These are phyloP conservation scores for Phialophora macrospora DNA, from an alignment of 2,329 filamentous ascomycete species.

Conservation along the genomic window DNA sequence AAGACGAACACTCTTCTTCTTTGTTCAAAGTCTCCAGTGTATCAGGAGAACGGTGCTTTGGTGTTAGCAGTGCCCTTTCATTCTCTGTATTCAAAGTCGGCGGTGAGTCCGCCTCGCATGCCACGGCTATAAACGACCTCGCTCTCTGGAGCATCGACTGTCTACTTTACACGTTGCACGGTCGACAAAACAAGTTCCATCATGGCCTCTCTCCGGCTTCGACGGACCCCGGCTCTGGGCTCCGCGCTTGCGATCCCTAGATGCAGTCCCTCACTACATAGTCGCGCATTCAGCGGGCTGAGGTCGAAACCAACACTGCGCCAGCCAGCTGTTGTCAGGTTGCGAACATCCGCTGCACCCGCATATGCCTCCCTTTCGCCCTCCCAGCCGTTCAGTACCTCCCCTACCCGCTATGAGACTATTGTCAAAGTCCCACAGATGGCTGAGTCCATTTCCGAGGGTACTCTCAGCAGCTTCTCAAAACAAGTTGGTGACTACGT, in stretches of 20 bases:
- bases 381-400: constrained; percentile 38
- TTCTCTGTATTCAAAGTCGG: constrained; percentile 20
- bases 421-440: constrained; percentile 94
- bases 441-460: constrained; percentile 98
- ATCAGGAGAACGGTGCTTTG: constrained; percentile 8
- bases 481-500: constrained; percentile 94
- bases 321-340: constrained; percentile 19
- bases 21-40: neutral
- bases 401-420: constrained; percentile 58
- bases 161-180: constrained; percentile 18
- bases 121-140: constrained; percentile 26
- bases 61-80: constrained; percentile 7
- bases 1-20: constrained; percentile 8
- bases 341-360: constrained; percentile 17
- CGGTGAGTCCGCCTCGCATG: constrained; percentile 32
- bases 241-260: constrained; percentile 32
- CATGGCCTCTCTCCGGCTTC: constrained; percentile 37
- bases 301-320: constrained; percentile 26
- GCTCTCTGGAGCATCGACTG: constrained; percentile 32
- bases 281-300: constrained; percentile 34
- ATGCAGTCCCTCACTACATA: constrained; percentile 23
- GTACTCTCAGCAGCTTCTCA: constrained; percentile 92
- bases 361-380: constrained; percentile 24
- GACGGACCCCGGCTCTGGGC: constrained; percentile 34
- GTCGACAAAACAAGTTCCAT: constrained; percentile 15